Conservation (phyloP, 441 rosid species). For the Pelargonium australe region DNA sequence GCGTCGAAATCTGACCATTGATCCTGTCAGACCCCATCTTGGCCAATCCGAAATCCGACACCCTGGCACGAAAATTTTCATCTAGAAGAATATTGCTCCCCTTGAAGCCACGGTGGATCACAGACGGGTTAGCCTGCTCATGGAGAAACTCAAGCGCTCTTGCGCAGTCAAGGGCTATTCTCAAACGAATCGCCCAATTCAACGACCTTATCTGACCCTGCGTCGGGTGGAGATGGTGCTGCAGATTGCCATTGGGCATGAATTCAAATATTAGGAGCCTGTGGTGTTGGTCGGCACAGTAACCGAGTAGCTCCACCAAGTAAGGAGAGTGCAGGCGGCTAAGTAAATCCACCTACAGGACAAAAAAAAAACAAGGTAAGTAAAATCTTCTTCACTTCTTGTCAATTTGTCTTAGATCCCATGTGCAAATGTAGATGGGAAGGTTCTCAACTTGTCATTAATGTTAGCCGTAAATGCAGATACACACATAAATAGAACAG, state of each 20-base stretch:
- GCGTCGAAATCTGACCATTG: constrained; percentile 63
- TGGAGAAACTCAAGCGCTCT: constrained; percentile 80
- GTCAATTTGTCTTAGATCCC: background rate
- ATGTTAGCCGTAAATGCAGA: constrained; percentile 1
- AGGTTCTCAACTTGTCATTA: background rate
- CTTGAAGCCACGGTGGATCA: constrained; percentile 81
- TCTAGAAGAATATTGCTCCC: constrained; percentile 66
- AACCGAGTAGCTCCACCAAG: constrained; percentile 76
- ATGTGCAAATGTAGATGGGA: background rate
- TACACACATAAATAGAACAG: background rate
- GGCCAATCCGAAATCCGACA: constrained; percentile 73
- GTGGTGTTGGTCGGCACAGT: constrained; percentile 85
- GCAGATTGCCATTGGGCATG: constrained; percentile 70
- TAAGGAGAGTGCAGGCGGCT: constrained; percentile 73
- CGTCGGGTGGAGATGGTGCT: constrained; percentile 46
- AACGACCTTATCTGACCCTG: constrained; percentile 33
- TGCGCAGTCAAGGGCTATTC: constrained; percentile 82
- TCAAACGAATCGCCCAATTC: constrained; percentile 66
- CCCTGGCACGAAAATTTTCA: constrained; percentile 55
- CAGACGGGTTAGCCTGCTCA: constrained; percentile 50
- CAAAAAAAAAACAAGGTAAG: background rate
- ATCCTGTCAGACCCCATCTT: constrained; percentile 64
- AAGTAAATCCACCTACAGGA: constrained; percentile 76
- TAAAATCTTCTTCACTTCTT: background rate
- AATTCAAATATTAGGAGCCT: constrained; percentile 63